Conservation (phyloP, 2,329 filamentous ascomycete species). For the Colletotrichum liriopes region DNA sequence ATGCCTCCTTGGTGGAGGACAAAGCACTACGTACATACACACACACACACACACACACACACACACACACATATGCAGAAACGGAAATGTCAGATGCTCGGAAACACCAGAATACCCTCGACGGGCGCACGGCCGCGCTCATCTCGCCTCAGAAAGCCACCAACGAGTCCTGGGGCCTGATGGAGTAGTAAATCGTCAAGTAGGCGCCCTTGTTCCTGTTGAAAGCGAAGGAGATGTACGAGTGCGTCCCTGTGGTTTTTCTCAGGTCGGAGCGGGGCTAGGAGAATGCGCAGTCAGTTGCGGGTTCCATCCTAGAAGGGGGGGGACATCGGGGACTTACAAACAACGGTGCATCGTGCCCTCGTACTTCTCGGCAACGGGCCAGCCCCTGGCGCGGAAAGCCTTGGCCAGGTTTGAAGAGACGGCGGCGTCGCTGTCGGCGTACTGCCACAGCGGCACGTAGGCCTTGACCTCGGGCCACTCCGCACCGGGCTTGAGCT, state of each 20-base stretch:
- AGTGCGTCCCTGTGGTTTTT: constrained; percentile 37
- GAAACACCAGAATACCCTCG: background rate
- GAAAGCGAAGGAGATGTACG: constrained; percentile 45
- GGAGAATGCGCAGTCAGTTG: constrained; percentile 6
- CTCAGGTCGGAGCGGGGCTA: constrained; percentile 36
- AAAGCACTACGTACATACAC: background rate
- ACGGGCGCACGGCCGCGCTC: background rate
- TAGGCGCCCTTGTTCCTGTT: constrained; percentile 44
- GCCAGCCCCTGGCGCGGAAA: constrained; percentile 39
- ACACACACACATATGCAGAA: background rate
- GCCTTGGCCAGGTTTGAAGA: constrained; percentile 37
- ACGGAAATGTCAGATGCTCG: background rate
- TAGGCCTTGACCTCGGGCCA: constrained; percentile 48
- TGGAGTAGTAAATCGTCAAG: constrained; percentile 45
- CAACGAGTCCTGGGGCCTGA: constrained; percentile 34
- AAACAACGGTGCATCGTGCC: constrained; percentile 34
- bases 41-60: too few species aligned
- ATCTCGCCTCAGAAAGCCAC: constrained; percentile 26
- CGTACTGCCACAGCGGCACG: constrained; percentile 48
- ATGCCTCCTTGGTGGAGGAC: background rate
- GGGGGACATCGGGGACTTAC: constrained; percentile 26
- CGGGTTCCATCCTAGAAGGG: background rate
- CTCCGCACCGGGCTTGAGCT: constrained; percentile 45
- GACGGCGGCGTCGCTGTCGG: constrained; percentile 40
- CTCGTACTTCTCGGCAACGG: constrained; percentile 40